Percentiles rank a stretch among this genome's conserved stretches.
Evolutionary conservation across 2,329 filamentous ascomycete species (phyloP).

Genomic region (Ambrosiella xylebori): DNA sequence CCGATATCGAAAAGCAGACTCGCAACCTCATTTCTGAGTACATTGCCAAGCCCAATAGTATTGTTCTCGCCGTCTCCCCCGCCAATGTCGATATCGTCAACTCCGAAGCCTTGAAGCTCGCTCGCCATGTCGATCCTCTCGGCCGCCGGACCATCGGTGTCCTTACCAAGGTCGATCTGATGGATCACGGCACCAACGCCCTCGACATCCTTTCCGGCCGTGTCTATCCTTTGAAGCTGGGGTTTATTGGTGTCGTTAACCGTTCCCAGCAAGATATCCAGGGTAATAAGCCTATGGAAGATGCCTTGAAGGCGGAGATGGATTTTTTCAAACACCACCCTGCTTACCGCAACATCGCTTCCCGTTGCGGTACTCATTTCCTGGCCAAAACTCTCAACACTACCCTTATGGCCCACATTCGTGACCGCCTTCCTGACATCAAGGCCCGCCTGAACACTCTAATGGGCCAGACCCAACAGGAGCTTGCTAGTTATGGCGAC

Average conservation of each 20-base stretch:
- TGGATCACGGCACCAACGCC: slow-evolving; percentile 97
- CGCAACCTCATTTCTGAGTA: slow-evolving; percentile 93
- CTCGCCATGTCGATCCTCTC: slow-evolving; percentile 88
- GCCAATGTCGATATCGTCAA: slow-evolving; percentile 98
- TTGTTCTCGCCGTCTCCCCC: slow-evolving; percentile 87
- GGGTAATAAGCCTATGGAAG: slow-evolving; percentile 82
- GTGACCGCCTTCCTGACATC: slow-evolving; percentile 89
- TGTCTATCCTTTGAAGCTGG: slow-evolving; percentile 90
- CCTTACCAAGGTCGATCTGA: slow-evolving; percentile 88
- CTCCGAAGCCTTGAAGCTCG: slow-evolving; percentile 90
- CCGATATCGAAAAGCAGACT: slow-evolving; percentile 97
- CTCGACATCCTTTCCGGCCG: slow-evolving; percentile 93
- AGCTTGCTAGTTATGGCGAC: slow-evolving; percentile 92
- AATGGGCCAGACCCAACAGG: slow-evolving; percentile 99
- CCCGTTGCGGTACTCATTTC: slow-evolving; percentile 81
- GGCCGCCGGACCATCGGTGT: slow-evolving; percentile 92
- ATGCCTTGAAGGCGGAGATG: slow-evolving; percentile 73
- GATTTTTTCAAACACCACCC: slow-evolving; percentile 97
- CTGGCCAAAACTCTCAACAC: slow-evolving; percentile 88
- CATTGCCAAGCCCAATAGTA: slow-evolving; percentile 97
- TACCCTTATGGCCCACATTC: slow-evolving; percentile 90
- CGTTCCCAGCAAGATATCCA: slow-evolving; percentile 97
- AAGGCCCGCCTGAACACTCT: slow-evolving; percentile 93
- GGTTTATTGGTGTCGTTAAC: slow-evolving; percentile 96
- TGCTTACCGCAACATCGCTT: slow-evolving; percentile 91